Evolutionary conservation across 78 protist genomes (phyloP).

Genomic region (Parvularia atlantis): DNA sequence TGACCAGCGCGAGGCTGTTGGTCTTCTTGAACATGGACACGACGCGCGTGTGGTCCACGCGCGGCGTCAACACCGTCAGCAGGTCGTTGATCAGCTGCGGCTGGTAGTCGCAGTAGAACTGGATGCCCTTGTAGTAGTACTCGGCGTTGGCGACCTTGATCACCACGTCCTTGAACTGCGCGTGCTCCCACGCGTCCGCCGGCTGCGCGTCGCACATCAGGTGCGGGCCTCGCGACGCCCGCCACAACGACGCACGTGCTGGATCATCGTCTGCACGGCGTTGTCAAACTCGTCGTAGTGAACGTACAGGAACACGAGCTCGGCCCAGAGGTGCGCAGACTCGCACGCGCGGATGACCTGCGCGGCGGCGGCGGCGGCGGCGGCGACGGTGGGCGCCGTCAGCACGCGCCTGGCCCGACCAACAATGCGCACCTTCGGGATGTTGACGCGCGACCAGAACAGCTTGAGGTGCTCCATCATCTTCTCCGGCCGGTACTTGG

Average conservation of each 20-base stretch:
- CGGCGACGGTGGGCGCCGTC: too few species aligned
- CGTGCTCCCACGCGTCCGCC: constrained; percentile 88
- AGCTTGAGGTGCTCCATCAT: constrained; percentile 95
- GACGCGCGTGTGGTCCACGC: constrained; percentile 83
- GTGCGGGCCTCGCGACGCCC: too few species aligned
- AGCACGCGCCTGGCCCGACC: too few species aligned
- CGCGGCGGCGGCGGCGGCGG: too few species aligned
- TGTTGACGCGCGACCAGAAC: constrained; percentile 75
- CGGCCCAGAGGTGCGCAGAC: constrained; percentile 82
- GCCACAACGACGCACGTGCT: too few species aligned
- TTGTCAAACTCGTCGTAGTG: constrained; percentile 93
- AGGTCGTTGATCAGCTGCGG: constrained; percentile 75
- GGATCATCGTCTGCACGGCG: constrained; percentile 84
- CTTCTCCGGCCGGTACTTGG: constrained; percentile 83
- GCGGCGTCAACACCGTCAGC: constrained; percentile 44
- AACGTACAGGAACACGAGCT: constrained; percentile 85
- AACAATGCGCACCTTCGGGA: constrained; percentile 78
- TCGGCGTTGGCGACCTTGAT: constrained; percentile 86
- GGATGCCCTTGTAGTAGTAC: constrained; percentile 76
- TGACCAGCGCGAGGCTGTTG: constrained; percentile 74
- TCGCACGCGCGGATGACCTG: constrained; percentile 67
- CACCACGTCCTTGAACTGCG: constrained; percentile 80
- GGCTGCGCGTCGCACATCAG: too few species aligned
- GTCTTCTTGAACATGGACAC: constrained; percentile 11
- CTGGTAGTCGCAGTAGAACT: constrained; percentile 70